These are phyloP conservation scores for Pyrenochaeta sp. DNA, from an alignment of 2,329 filamentous ascomycete genomes.

Conservation along the genomic window DNA sequence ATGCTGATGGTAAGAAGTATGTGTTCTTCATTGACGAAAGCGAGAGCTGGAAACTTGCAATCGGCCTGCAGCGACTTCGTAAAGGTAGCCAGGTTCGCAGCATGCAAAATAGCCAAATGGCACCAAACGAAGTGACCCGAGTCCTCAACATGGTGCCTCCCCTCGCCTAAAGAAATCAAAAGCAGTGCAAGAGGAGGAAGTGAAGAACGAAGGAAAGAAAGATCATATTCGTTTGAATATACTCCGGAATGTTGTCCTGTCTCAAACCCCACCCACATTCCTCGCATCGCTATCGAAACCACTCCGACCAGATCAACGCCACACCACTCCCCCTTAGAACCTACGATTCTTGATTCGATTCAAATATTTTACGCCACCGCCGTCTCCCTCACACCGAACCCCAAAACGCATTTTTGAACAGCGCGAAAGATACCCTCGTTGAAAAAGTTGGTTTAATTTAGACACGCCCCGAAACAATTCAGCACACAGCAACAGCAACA, in stretches of 20 bases:
- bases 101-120: conserved; percentile 61
- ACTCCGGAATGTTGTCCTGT: conserved; percentile 1
- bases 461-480: too few species aligned
- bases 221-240: neutral
- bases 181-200: neutral
- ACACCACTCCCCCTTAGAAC: too few species aligned
- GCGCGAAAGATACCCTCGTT: conserved; percentile 18
- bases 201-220: neutral
- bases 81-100: conserved; percentile 64
- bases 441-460: neutral
- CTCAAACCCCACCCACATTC: neutral
- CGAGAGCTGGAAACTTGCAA: conserved; percentile 69
- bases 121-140: conserved; percentile 52
- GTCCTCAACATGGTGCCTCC: conserved; percentile 45
- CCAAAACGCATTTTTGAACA: neutral
- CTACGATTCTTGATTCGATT: conserved; percentile 1
- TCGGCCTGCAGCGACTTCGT: conserved; percentile 64
- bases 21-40: conserved; percentile 66
- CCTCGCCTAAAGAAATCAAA: conserved; percentile 11
- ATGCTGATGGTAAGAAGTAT: conserved; percentile 67
- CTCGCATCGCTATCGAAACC: neutral
- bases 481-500: too few species aligned
- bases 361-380: too few species aligned
- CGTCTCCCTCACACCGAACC: neutral
- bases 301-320: too few species aligned